A percentile compares a stretch with the other conserved stretches of the same genome.
phyloP scores from a whole-genome alignment of 1,284 basidiomycete species.

The Tilletia indica region DNA sequence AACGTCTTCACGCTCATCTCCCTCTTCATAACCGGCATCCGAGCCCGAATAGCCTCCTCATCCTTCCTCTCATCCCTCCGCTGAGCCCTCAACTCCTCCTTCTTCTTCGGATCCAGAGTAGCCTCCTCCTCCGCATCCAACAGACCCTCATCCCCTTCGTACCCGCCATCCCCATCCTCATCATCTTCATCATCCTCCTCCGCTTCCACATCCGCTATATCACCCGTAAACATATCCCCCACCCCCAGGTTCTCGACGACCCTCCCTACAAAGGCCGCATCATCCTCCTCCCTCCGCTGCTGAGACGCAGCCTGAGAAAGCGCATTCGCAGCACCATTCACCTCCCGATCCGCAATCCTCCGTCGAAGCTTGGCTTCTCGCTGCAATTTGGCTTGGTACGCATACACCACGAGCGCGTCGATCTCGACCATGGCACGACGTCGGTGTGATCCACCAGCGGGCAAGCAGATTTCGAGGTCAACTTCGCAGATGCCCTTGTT shows the following conservation, averaged over 20 bases:
- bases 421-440: constrained; percentile 45
- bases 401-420: constrained; percentile 47
- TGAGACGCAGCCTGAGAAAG: background rate
- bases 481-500: constrained; percentile 42
- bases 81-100: background rate
- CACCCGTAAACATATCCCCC: constrained; percentile 47
- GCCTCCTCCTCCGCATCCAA: constrained; percentile 11
- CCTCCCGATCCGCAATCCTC: constrained; percentile 41
- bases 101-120: background rate
- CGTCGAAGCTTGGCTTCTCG: constrained; percentile 50
- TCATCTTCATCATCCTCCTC: constrained; percentile 30
- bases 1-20: background rate
- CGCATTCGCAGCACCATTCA: constrained; percentile 63
- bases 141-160: constrained; percentile 43
- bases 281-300: constrained; percentile 30
- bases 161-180: constrained; percentile 22
- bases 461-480: constrained; percentile 50
- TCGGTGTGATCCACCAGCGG: constrained; percentile 42
- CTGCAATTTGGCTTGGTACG: constrained; percentile 50
- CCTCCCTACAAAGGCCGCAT: constrained; percentile 42
- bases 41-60: background rate
- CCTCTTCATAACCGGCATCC: constrained; percentile 6
- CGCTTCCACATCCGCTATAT: constrained; percentile 32
- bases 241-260: constrained; percentile 53
- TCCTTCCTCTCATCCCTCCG: constrained; percentile 1